These are phyloP conservation scores for Amanita exitialis DNA, from an alignment of 768 basidiomycete species.

Conservation along the genomic window DNA sequence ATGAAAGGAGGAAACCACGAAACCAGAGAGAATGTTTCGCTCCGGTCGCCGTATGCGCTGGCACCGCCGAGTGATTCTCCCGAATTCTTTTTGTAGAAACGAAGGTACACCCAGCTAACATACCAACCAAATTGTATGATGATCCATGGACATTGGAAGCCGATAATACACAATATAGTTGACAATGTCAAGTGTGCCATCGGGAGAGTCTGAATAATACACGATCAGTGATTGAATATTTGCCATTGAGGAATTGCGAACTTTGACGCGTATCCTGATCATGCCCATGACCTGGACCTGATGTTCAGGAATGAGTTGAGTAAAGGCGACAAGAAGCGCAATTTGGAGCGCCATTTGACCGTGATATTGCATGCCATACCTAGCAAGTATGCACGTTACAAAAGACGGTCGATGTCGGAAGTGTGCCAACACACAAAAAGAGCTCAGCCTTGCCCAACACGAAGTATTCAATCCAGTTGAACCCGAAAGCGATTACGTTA, in stretches of 20 bases:
- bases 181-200: constrained; percentile 91
- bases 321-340: constrained; percentile 89
- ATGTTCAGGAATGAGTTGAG: constrained; percentile 96
- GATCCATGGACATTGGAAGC: constrained; percentile 85
- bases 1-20: constrained; percentile 96
- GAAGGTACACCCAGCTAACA: constrained; percentile 88
- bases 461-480: constrained; percentile 83
- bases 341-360: constrained; percentile 90
- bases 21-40: constrained; percentile 91
- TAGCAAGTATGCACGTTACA: constrained; percentile 19
- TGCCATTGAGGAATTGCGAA: constrained; percentile 18
- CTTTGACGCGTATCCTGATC: constrained; percentile 85
- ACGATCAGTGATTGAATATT: constrained; percentile 1
- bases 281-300: constrained; percentile 90
- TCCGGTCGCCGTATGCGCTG: constrained; percentile 82
- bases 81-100: constrained; percentile 90
- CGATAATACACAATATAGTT: constrained; percentile 72
- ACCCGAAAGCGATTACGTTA: constrained; percentile 81
- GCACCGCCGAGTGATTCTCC: constrained; percentile 52
- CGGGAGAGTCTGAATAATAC: constrained; percentile 62
- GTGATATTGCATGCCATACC: constrained; percentile 84
- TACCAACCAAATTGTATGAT: constrained; percentile 99
- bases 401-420: constrained; percentile 2
- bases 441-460: constrained; percentile 60
- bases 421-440: constrained; percentile 54